These are phyloP conservation scores for Aegilops longissima DNA, from an alignment of 176 grass and related monocot genomes.

Conservation along the genomic window DNA sequence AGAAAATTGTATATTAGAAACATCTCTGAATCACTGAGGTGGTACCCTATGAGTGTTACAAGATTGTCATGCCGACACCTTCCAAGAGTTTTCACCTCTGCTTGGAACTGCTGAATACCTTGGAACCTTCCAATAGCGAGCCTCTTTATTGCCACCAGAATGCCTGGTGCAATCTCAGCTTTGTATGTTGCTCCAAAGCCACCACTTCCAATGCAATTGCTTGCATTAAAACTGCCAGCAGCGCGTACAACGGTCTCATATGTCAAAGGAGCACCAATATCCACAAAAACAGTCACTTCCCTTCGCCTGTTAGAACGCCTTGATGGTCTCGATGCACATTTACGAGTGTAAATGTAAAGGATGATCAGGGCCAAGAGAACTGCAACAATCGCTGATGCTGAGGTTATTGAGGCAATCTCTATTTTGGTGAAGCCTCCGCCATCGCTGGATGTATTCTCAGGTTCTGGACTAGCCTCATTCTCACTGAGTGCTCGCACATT, in stretches of 20 bases:
- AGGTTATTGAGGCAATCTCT: conserved; percentile 93
- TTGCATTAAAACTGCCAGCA: conserved; percentile 78
- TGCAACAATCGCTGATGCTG: conserved; percentile 87
- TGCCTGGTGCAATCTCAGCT: conserved; percentile 85
- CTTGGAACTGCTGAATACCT: conserved; percentile 89
- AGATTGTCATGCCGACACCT: conserved; percentile 80
- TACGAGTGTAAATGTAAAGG: conserved; percentile 82
- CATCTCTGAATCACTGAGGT: conserved; percentile 82
- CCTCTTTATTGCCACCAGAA: conserved; percentile 92
- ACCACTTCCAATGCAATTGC: conserved; percentile 94
- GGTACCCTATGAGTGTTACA: conserved; percentile 85
- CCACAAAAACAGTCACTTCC: conserved; percentile 81
- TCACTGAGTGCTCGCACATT: conserved; percentile 39
- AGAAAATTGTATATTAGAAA: conserved; percentile 99
- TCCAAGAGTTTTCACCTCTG: conserved; percentile 90
- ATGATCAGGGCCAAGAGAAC: conserved; percentile 80
- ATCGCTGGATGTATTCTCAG: conserved; percentile 32
- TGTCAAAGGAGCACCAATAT: conserved; percentile 77
- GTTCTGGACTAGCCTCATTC: conserved; percentile 28
- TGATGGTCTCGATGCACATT: conserved; percentile 61
- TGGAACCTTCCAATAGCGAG: conserved; percentile 90
- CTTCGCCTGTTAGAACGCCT: conserved; percentile 53
- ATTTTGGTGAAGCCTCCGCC: conserved; percentile 70
- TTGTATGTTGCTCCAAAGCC: conserved; percentile 98
- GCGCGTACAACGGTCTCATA: conserved; percentile 84